A percentile compares a stretch with the other conserved stretches of the same genome.
These are phyloP conservation scores for Cladophialophora chaetospira DNA, from an alignment of 2,329 filamentous ascomycete species.

Conservation along the genomic window DNA sequence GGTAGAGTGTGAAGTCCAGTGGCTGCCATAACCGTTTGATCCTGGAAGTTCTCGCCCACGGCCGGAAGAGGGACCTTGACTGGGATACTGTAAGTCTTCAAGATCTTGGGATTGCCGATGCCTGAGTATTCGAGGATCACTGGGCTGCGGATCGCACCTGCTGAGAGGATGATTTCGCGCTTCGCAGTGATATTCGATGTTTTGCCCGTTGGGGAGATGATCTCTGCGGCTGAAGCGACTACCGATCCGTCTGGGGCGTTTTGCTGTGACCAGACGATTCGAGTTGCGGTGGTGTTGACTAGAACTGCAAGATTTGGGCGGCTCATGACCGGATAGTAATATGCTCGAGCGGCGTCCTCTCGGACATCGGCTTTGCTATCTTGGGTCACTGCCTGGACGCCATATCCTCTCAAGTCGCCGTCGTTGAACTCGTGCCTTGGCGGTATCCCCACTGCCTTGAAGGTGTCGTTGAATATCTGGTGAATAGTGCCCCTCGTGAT, in stretches of 20 bases:
- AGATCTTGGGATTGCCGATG: conserved; percentile 44
- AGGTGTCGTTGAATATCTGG: conserved; percentile 42
- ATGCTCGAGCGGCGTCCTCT: conserved; percentile 52
- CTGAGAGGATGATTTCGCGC: conserved; percentile 49
- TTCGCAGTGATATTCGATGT: conserved; percentile 33
- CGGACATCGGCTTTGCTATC: conserved; percentile 43
- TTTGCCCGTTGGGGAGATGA: neutral
- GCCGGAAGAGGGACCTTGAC: conserved; percentile 50
- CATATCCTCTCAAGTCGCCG: conserved; percentile 49
- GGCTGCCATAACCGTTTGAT: conserved; percentile 33
- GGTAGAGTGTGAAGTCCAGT: neutral
- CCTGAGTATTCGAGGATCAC: conserved; percentile 56
- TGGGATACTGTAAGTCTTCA: conserved; percentile 45
- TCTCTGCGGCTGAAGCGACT: neutral
- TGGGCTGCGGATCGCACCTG: conserved; percentile 45
- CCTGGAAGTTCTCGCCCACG: conserved; percentile 47
- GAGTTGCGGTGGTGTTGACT: conserved; percentile 46
- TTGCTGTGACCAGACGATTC: conserved; percentile 41
- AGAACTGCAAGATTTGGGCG: conserved; percentile 49
- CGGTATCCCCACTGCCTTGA: conserved; percentile 38
- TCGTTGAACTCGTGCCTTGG: conserved; percentile 48
- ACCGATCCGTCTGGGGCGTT: neutral
- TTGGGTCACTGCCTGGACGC: conserved; percentile 46
- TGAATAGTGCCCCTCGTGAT: conserved; percentile 33
- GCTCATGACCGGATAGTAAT: conserved; percentile 47